Evolutionary conservation across 169 alveolate species (phyloP), one percentile per base, ranked within the genome.

Genomic region (Babesia bigemina): DNA sequence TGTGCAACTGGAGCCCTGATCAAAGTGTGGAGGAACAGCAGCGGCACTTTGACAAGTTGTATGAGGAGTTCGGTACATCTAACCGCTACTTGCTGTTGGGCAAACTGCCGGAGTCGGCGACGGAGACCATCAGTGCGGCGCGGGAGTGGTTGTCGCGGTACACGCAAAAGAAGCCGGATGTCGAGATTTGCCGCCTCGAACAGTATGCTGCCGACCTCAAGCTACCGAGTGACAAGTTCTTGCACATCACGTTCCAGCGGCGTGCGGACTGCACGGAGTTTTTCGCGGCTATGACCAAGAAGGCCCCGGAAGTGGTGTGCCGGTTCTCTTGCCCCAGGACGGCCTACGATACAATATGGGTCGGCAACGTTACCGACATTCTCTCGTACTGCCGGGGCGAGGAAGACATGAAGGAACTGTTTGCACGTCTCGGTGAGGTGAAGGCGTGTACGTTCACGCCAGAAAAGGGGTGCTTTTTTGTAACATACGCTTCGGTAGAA

Each of bases 361-460:
- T 83, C 29, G 87, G 90, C 29, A 83, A 83, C 47, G 39, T 83
- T 19, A 21, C 66, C 19, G 90, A 83, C 66, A n/a, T 69, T 7
- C 69, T 78, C 45, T 71, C 82, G n/a, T 83, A 74, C 52, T 74
- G 75, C 47, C 48, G 50, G 42, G 79, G 39, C 60, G 86, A 74
- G 21, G 45, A 47, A 16, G 86, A 83, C 0, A 42, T 83, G 48
- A 63, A 58, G 75, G 67, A 61, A 22, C 39, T 83, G 62, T 75
- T 62, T 21, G 60, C 47, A n/a, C 50, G 67, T 26, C 44, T 83
- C 14, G 90, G 90, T 12, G 60, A 57, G 11, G n/a, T 83, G 28
- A 83, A 48, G 66, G 24, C 28, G 21, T 83, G 22, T 45, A 36
- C 60, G 28, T 75, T 47, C 36, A 26, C 42, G 17, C 65, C 63